Conservation (phyloP, 108 stramenopile species). For the Skeletonema marinoi region DNA sequence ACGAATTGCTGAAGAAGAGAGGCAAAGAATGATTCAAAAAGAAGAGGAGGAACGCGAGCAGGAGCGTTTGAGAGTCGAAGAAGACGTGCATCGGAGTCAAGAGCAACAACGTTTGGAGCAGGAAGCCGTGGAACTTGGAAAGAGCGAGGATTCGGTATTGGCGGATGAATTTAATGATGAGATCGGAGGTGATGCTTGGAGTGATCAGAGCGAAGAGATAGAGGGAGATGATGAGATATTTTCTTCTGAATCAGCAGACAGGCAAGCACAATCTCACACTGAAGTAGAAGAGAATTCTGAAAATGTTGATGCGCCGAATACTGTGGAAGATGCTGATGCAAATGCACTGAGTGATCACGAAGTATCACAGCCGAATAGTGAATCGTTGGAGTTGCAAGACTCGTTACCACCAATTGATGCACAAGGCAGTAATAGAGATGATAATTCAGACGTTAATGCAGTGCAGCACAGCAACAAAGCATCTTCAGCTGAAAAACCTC, state of each 20-base stretch:
- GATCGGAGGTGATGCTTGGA: constrained; percentile 3
- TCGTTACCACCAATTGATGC: background rate
- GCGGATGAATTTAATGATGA: constrained; percentile 9
- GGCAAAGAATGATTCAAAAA: background rate
- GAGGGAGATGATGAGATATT: constrained; percentile 1
- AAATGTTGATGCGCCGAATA: background rate
- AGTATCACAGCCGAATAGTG: background rate
- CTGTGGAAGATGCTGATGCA: background rate
- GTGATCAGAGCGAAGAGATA: constrained; percentile 5
- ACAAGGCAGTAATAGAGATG: background rate
- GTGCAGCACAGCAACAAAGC: background rate
- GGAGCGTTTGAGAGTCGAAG: constrained; percentile 8
- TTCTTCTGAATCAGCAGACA: background rate
- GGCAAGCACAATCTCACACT: background rate
- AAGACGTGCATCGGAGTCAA: background rate
- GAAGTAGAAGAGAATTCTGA: constrained; percentile 6
- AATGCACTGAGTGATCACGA: background rate
- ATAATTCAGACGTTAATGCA: background rate
- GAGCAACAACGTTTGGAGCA: background rate
- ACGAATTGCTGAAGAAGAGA: constrained; percentile 5
- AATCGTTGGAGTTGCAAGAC: background rate
- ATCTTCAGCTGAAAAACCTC: background rate
- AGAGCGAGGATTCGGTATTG: constrained; percentile 8
- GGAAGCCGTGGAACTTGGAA: constrained; percentile 5
- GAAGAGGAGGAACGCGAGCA: constrained; percentile 18